Evolutionary conservation across 2,329 filamentous ascomycete genomes (phyloP).

Genomic region (Trichoderma koningiopsis): DNA sequence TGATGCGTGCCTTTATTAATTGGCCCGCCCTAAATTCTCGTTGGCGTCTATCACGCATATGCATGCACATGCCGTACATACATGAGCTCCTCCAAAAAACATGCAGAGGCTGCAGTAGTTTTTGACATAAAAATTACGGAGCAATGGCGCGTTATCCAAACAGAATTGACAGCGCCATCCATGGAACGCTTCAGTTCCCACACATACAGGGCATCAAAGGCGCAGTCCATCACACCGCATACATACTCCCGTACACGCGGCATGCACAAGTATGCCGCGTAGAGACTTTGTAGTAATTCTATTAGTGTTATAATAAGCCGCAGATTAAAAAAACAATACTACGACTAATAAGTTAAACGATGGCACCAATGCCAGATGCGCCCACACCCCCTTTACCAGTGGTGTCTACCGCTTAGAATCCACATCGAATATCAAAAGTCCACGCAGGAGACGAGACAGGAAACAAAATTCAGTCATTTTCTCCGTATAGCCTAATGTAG

Average conservation of each 20-base stretch:
- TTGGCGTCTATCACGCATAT: constrained; percentile 10
- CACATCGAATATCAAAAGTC: neutral
- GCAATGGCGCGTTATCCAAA: neutral
- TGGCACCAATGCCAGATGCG: neutral
- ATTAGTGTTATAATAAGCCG: neutral
- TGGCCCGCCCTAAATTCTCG: neutral
- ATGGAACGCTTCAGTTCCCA: neutral
- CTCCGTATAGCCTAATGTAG: constrained; percentile 10
- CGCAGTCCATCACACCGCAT: neutral
- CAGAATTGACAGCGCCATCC: neutral
- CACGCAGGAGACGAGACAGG: neutral
- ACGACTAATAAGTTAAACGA: neutral
- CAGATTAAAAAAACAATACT: neutral
- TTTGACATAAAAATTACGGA: neutral
- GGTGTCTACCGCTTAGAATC: neutral
- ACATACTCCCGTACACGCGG: neutral
- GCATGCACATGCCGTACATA: constrained; percentile 18
- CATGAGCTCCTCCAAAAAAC: neutral
- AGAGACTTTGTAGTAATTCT: neutral
- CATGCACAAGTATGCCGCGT: neutral
- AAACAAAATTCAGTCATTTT: neutral
- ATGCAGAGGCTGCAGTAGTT: neutral
- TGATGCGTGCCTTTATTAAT: neutral
- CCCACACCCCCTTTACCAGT: neutral
- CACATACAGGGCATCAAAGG: neutral